Base-by-base conservation (phyloP, 140 eudicot genomes). In the Cichorium intybus region DNA sequence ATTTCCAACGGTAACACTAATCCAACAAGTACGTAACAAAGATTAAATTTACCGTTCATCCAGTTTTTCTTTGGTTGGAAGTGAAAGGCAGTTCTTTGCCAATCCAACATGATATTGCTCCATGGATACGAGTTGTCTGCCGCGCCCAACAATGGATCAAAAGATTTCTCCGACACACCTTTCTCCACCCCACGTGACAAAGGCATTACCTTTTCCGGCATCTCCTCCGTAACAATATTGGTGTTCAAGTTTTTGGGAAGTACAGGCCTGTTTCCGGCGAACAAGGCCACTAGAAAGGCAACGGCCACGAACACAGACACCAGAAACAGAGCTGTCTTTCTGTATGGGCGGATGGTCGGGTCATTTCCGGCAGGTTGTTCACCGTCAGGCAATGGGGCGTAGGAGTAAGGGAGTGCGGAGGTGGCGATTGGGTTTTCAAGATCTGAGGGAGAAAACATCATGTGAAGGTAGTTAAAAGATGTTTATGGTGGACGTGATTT, bases 11-110 rank as follows among this genome's bases (percentile, higher is more conserved):
- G 29, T 27, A 27, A 27, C 29, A 27, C 2, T 4, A 2, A 27
- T 27, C 29, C 29, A 27, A 2, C 29, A 27, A 78, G 52, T 4
- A 46, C 14, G 23, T 28, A 29, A n/a, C 20, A 18, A 24, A 6
- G 6, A 35, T 70, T 2, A 6, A 34, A 16, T 9, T 24, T 82
- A 75, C 89, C 89, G 48, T 85, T 86, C 90, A 86, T 86, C 95
- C 95, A 88, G 63, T 88, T 88, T 46, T 78, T 73, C 56, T 76
- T 22, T 0, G 96, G 96, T 53, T 82, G 96, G 60, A 88, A 85
- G 34, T 88, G 96, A 37, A 77, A 88, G 5, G 81, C 76, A 41
- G 86, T 78, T 71, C 95, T 70, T 29, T 88, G 88, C 90, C 90
- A 88, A 60, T 79, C 75, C 82, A 88, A 61, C 80, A 80, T 72